Evolutionary conservation across 345 rosid genomes (phyloP), one percentile per base, ranked within the genome.

Genomic region (Acer campestre): DNA sequence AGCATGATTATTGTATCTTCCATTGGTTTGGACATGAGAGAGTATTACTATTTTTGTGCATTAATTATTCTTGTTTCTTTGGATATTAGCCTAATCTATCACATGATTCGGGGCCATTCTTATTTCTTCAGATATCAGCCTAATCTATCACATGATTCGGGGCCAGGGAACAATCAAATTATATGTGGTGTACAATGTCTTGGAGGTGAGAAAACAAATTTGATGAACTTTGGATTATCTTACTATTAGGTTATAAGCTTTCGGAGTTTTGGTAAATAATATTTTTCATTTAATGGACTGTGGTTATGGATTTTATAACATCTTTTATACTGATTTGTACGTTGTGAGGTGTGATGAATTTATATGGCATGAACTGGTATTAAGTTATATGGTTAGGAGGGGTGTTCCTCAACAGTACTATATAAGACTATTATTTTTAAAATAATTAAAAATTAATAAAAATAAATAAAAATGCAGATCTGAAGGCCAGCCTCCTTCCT

Each of bases 111-210:
- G 8, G 98, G 99, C 78, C 31, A 1, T 71, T 73, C 58, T 80
- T 67, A 38, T 79, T 82, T 13, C 68, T 67, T 48, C 90, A 95
- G 99, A 95, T 90, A 95, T 95, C 91, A 95, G 99, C 89, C 85
- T 95, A 68, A 95, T 95, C 73, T 95, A 95, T 82, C 98, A 95
- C 87, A 95, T 95, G 98, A 95, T 95, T 80, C 99, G 99, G 9
- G 98, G 99, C 77, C 99, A 95, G 86, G 97, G 96, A 85, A 95
- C 98, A 74, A 89, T 94, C 82, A 96, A 96, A 90, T 94, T 94
- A 29, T 96, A 96, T 79, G 97, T 96, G 82, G 95, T 96, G 77
- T 94, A 94, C 84, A 96, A 94, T 79, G 89, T 94, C 56, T 85
- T 96, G 85, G 98, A 94, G 99, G 98, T 96, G 73, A 89, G 84